A percentile compares a stretch with the other conserved stretches of the same genome.
Evolutionary conservation across 106 monocot genomes (phyloP).

Genomic region (Allium cepa): DNA sequence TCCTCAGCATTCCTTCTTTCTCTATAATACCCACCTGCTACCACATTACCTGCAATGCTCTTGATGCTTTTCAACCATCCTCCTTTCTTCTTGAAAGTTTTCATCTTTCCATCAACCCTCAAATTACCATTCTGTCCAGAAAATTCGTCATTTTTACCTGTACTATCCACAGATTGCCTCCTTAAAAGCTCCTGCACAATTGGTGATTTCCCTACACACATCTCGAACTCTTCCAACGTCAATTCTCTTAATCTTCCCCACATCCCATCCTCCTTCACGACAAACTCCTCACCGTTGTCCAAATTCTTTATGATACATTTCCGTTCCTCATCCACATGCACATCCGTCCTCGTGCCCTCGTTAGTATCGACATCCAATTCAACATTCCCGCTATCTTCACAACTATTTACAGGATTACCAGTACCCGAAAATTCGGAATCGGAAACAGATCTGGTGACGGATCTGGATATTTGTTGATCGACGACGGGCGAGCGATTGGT

Average conservation of each 20-base stretch:
- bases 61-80: slow-evolving; percentile 44
- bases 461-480: slow-evolving; percentile 26
- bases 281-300: slow-evolving; percentile 62
- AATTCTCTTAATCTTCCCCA: slow-evolving; percentile 52
- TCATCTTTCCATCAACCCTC: neutral
- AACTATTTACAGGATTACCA: slow-evolving; percentile 12
- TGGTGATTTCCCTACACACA: slow-evolving; percentile 54
- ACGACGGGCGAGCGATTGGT: neutral
- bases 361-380: slow-evolving; percentile 3
- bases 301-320: slow-evolving; percentile 45
- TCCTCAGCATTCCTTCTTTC: slow-evolving; percentile 42
- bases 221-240: slow-evolving; percentile 66
- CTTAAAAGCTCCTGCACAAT: slow-evolving; percentile 71
- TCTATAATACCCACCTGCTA: slow-evolving; percentile 12
- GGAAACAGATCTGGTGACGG: slow-evolving; percentile 46
- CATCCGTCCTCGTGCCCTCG: slow-evolving; percentile 1
- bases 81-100: slow-evolving; percentile 35
- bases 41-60: slow-evolving; percentile 27
- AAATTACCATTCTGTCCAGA: neutral
- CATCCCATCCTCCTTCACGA: slow-evolving; percentile 72
- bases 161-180: slow-evolving; percentile 27
- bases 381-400: slow-evolving; percentile 3
- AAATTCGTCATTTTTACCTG: neutral
- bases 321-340: slow-evolving; percentile 5
- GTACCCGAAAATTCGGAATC: slow-evolving; percentile 22